A percentile compares a stretch with the other conserved stretches of the same genome.
Evolutionary conservation across 306 rosid species (phyloP).

Genomic region (Mucuna pruriens): DNA sequence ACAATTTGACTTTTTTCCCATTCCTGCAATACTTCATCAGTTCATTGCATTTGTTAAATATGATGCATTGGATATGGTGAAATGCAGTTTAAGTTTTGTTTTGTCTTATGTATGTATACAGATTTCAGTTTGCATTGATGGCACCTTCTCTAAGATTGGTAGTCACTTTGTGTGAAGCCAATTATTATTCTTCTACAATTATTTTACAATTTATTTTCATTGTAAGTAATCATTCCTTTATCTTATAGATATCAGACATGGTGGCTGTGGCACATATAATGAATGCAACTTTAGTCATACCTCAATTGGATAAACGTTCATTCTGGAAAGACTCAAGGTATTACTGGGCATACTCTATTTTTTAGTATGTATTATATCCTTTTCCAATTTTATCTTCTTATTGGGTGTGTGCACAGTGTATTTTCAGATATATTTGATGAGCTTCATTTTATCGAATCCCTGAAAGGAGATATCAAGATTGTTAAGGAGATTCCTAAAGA

Average conservation of each 20-base stretch:
- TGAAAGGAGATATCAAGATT: slow-evolving; percentile 69
- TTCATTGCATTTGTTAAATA: slow-evolving; percentile 18
- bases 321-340: slow-evolving; percentile 96
- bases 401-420: slow-evolving; percentile 55
- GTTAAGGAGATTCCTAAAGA: slow-evolving; percentile 75
- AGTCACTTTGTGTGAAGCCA: slow-evolving; percentile 22
- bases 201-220: not conserved
- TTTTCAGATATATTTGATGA: slow-evolving; percentile 93
- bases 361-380: slow-evolving; percentile 10
- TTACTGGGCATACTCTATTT: slow-evolving; percentile 13
- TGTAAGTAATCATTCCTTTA: slow-evolving; percentile 33
- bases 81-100: not conserved
- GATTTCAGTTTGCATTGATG: slow-evolving; percentile 29
- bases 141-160: slow-evolving; percentile 32
- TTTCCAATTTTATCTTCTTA: slow-evolving; percentile 26
- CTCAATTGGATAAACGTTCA: slow-evolving; percentile 88
- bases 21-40: slow-evolving; percentile 3
- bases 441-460: slow-evolving; percentile 75
- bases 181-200: not conserved
- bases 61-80: slow-evolving; percentile 22
- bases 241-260: slow-evolving; percentile 84
- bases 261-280: slow-evolving; percentile 89
- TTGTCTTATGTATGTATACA: not conserved
- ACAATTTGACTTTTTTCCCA: not conserved
- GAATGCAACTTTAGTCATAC: slow-evolving; percentile 92